Conservation (phyloP, 192 early-diverging fungal species). For the Coemansia guatemalensis region DNA sequence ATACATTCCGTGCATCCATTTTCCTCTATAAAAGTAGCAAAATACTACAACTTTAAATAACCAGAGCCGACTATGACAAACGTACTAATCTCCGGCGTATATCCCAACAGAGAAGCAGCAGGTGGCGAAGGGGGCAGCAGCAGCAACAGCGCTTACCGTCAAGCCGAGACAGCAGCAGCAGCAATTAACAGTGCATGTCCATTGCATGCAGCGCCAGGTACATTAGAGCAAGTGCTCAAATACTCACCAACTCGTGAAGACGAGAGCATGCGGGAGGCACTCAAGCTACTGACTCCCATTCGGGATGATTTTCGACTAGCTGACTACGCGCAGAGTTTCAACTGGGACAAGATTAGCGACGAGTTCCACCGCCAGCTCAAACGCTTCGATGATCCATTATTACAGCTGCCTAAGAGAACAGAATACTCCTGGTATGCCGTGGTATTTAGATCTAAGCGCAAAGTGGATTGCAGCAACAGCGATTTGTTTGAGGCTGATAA, state of each 20-base stretch:
- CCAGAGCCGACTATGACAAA: slow-evolving; percentile 11
- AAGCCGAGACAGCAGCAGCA: neutral
- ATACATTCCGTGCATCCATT: slow-evolving; percentile 5
- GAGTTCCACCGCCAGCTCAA: slow-evolving; percentile 11
- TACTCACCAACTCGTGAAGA: slow-evolving; percentile 37
- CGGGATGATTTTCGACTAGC: slow-evolving; percentile 25
- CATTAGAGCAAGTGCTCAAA: slow-evolving; percentile 2
- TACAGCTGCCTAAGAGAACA: neutral
- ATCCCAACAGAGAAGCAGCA: slow-evolving; percentile 1
- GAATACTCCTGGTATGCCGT: slow-evolving; percentile 40
- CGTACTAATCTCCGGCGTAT: slow-evolving; percentile 9
- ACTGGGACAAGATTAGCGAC: slow-evolving; percentile 30
- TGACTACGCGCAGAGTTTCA: slow-evolving; percentile 41
- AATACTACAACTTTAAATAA: neutral
- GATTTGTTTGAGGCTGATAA: slow-evolving; percentile 44
- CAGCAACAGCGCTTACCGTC: too few relatives aligned
- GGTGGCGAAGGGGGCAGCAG: neutral
- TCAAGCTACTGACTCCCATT: slow-evolving; percentile 19
- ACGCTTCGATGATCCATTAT: neutral
- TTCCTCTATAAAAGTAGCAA: neutral
- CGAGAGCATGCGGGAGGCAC: slow-evolving; percentile 38
- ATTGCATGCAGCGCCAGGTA: slow-evolving; percentile 3
- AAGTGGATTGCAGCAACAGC: slow-evolving; percentile 32
- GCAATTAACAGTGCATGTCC: slow-evolving; percentile 1
- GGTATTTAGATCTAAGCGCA: slow-evolving; percentile 43